Conservation (phyloP, 305 asterid species). For the Fraxinus albicans region DNA sequence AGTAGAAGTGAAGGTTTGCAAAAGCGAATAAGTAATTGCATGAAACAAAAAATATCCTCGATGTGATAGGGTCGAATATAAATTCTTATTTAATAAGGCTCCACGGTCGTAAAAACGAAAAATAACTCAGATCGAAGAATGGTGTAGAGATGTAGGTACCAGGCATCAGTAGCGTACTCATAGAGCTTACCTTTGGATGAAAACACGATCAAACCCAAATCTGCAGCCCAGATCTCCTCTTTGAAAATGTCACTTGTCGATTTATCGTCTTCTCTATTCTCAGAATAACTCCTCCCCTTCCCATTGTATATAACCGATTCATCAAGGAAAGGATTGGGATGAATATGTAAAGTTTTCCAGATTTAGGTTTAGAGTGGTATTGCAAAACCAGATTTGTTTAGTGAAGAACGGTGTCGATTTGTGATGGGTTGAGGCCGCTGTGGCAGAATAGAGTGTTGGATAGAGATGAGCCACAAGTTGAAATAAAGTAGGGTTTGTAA, state of each 20-base stretch:
- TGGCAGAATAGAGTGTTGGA: slow-evolving; percentile 8
- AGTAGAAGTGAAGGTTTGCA: background rate
- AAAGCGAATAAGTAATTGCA: background rate
- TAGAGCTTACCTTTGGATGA: background rate
- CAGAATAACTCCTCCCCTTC: background rate
- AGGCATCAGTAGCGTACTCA: background rate
- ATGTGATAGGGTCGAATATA: background rate
- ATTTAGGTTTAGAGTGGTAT: no score
- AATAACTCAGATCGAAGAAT: background rate
- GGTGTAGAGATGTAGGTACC: background rate
- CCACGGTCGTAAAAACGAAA: background rate
- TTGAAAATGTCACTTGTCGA: background rate
- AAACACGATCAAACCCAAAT: background rate
- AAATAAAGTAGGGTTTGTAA: background rate
- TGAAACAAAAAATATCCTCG: background rate
- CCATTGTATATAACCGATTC: background rate
- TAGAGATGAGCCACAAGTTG: slow-evolving; percentile 17
- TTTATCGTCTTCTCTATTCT: background rate
- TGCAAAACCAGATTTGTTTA: slow-evolving; percentile 28
- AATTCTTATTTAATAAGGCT: background rate
- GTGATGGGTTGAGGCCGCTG: slow-evolving; percentile 8
- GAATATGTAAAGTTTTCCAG: no score
- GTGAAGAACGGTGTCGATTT: slow-evolving; percentile 19
- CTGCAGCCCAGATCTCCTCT: background rate
- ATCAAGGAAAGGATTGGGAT: no score